phyloP scores from a whole-genome alignment of 1,139 yeast species.

The Hansenula sp. region DNA sequence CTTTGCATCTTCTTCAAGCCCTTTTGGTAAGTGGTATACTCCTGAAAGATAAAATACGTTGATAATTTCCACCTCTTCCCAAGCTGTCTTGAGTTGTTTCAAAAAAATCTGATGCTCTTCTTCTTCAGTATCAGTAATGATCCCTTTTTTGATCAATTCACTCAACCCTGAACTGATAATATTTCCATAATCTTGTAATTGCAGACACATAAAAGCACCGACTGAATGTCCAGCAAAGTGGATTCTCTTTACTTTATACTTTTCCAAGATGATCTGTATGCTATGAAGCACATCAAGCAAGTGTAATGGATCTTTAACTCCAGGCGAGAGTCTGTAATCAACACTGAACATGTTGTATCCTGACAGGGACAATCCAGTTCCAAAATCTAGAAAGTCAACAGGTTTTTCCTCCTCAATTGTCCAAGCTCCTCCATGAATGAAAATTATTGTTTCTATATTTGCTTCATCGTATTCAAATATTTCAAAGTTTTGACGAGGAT shows the following conservation, averaged over 20 bases:
- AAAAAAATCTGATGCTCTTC: not conserved
- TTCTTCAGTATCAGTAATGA: not conserved
- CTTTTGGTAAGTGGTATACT: not conserved
- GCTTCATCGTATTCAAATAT: not conserved
- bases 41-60: not conserved
- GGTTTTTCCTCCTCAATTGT: not conserved
- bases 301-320: not conserved
- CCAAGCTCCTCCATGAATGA: not conserved
- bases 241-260: not conserved
- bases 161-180: not conserved
- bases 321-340: not conserved
- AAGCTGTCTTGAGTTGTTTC: not conserved
- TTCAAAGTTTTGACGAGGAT: not conserved
- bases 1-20: not conserved
- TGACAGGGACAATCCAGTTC: no score
- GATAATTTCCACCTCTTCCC: not conserved
- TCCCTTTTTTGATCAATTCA: not conserved
- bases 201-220: not conserved
- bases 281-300: not conserved
- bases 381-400: not conserved
- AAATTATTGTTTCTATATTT: not conserved
- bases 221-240: not conserved
- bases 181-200: not conserved
- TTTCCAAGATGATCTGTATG: not conserved
- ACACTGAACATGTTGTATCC: not conserved